Percentiles rank a stretch among this genome's conserved stretches.
phyloP scores from a whole-genome alignment of 805 yeast species.

The Teunomyces lycoperdinae region DNA sequence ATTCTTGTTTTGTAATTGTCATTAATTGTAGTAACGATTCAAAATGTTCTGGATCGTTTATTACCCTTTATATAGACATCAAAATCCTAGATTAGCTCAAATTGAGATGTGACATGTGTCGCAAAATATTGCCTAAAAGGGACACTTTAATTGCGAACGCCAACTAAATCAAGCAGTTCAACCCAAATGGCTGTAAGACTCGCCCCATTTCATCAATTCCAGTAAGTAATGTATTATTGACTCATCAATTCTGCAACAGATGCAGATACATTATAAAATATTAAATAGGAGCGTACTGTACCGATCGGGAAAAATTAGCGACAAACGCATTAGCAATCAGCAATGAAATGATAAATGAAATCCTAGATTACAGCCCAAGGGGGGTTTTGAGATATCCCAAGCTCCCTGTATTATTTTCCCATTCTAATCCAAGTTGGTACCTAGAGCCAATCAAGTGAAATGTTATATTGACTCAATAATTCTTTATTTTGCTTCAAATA shows the following conservation, averaged over 20 bases:
- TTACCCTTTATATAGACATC: neutral
- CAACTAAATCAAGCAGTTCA: neutral
- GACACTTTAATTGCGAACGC: neutral
- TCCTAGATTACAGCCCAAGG: too few species aligned
- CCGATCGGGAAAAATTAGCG: neutral
- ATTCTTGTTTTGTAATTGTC: conserved; percentile 8
- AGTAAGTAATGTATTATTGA: neutral
- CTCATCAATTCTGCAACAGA: neutral
- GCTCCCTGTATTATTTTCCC: neutral
- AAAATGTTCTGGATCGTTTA: too few species aligned
- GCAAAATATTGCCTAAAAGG: neutral
- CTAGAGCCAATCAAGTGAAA: neutral
- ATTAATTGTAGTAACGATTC: neutral
- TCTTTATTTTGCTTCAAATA: conserved; percentile 31
- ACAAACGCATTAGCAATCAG: neutral
- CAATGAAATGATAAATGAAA: too few species aligned
- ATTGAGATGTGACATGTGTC: neutral
- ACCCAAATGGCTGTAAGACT: too few species aligned
- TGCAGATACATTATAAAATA: neutral
- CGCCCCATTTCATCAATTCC: too few species aligned
- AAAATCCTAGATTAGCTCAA: neutral
- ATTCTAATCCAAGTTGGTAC: neutral
- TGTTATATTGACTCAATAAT: conserved; percentile 1
- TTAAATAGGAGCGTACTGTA: neutral
- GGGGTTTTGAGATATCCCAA: too few species aligned